Percentiles rank a stretch among this genome's conserved stretches.
These are phyloP conservation scores for Ascochyta pisi DNA, from an alignment of 2,329 filamentous ascomycete genomes.

Conservation along the genomic window DNA sequence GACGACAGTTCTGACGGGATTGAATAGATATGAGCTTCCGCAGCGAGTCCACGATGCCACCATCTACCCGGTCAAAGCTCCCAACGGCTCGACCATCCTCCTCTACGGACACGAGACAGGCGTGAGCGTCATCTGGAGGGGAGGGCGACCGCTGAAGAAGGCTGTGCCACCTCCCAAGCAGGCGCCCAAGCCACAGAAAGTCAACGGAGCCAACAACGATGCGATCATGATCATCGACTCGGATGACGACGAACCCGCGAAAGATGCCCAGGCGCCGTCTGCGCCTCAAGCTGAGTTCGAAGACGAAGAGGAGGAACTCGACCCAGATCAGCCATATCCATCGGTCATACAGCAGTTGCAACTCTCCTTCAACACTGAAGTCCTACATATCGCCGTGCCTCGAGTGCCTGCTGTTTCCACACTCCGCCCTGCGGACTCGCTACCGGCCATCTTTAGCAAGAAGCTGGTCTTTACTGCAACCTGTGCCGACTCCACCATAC, in stretches of 20 bases:
- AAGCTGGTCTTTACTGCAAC: conserved; percentile 62
- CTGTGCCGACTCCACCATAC: conserved; percentile 64
- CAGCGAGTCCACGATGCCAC: conserved; percentile 63
- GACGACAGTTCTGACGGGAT: conserved; percentile 6
- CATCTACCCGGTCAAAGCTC: conserved; percentile 64
- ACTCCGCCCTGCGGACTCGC: conserved; percentile 43
- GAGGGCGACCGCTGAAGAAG: conserved; percentile 59
- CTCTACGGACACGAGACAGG: conserved; percentile 66
- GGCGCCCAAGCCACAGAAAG: conserved; percentile 43
- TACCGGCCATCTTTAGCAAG: conserved; percentile 57
- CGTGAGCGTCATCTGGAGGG: conserved; percentile 66
- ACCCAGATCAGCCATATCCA: conserved; percentile 62
- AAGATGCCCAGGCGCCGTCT: conserved; percentile 22
- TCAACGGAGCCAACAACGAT: conserved; percentile 54
- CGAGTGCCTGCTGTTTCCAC: conserved; percentile 42
- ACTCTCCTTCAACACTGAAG: conserved; percentile 60
- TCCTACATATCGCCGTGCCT: conserved; percentile 61
- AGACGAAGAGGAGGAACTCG: conserved; percentile 64
- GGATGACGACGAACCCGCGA: conserved; percentile 59
- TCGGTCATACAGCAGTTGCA: conserved; percentile 62
- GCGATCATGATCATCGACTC: conserved; percentile 63
- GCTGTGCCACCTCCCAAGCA: conserved; percentile 32
- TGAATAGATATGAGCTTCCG: conserved; percentile 64
- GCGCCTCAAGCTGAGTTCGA: conserved; percentile 55
- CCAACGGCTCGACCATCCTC: conserved; percentile 68